phyloP scores from a whole-genome alignment of 257 asterid species.

The Catharanthus roseus region DNA sequence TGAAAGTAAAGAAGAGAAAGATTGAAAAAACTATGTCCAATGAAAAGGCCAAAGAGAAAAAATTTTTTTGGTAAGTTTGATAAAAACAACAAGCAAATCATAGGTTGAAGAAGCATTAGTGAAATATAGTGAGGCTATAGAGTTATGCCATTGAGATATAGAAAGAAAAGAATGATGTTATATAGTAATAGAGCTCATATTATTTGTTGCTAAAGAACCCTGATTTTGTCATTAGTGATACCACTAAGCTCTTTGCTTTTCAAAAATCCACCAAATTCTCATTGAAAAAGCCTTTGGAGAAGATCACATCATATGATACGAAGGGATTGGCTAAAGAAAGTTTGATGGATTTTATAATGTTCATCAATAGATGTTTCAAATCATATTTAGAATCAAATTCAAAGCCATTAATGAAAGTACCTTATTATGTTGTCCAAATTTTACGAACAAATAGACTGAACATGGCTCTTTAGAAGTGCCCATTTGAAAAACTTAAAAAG shows the following conservation, averaged over 20 bases:
- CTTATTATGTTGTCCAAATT: constrained; percentile 56
- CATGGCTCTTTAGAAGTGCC: constrained; percentile 60
- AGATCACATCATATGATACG: constrained; percentile 80
- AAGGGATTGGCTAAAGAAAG: constrained; percentile 82
- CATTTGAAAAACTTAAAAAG: constrained; percentile 21
- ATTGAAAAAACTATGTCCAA: constrained; percentile 30
- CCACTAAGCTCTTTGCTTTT: constrained; percentile 72
- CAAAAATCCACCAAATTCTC: constrained; percentile 68
- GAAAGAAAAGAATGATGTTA: constrained; percentile 51
- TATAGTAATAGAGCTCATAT: constrained; percentile 65
- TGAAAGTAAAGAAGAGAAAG: constrained; percentile 35
- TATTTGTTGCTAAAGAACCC: constrained; percentile 36
- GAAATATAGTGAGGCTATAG: constrained; percentile 52
- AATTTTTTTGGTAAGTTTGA: constrained; percentile 25
- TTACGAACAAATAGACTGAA: constrained; percentile 69
- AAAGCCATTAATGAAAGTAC: constrained; percentile 43
- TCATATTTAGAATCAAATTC: constrained; percentile 13
- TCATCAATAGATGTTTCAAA: constrained; percentile 41
- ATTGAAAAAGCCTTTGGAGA: constrained; percentile 63
- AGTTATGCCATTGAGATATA: constrained; percentile 52
- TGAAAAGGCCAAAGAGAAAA: constrained; percentile 43
- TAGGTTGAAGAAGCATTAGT: constrained; percentile 40
- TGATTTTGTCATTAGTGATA: constrained; percentile 60
- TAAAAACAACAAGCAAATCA: constrained; percentile 55
- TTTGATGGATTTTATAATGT: constrained; percentile 66